Evolutionary conservation across 345 rosid genomes (phyloP).

Genomic region (Hirschfeldia incana): DNA sequence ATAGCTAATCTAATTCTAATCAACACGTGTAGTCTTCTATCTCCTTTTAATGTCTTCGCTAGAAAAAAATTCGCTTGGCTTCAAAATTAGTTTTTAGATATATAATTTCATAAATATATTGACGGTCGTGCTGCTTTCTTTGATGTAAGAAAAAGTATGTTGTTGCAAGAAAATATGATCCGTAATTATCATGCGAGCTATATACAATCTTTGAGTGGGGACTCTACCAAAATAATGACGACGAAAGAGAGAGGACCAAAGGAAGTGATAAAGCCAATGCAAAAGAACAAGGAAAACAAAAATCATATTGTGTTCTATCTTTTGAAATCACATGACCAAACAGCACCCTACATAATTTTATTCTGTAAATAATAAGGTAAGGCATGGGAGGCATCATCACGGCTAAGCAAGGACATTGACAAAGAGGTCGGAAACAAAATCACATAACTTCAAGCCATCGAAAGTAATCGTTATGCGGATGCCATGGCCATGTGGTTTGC

Average conservation of each 20-base stretch:
- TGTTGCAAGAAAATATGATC: constrained; percentile 25
- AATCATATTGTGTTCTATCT: constrained; percentile 36
- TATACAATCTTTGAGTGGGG: constrained; percentile 34
- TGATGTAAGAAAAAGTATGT: background rate
- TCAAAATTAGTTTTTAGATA: constrained; percentile 3
- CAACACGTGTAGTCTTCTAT: constrained; percentile 22
- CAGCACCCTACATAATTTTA: constrained; percentile 7
- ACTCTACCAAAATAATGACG: constrained; percentile 16
- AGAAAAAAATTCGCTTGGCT: constrained; percentile 23
- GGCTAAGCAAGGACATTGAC: too few relatives aligned
- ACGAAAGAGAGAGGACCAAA: constrained; percentile 26
- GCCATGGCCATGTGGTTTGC: too few relatives aligned
- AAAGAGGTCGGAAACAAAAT: too few relatives aligned
- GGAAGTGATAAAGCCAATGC: constrained; percentile 22
- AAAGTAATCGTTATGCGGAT: too few relatives aligned
- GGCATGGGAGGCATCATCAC: too few relatives aligned
- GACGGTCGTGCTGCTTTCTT: constrained; percentile 15
- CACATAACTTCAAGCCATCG: too few relatives aligned
- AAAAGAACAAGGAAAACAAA: constrained; percentile 29
- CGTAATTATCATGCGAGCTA: constrained; percentile 35
- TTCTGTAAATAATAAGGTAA: background rate
- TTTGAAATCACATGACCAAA: constrained; percentile 33
- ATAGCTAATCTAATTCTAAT: background rate
- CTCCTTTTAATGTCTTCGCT: constrained; percentile 18
- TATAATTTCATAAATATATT: background rate